Conservation (phyloP, 192 early-diverging fungal genomes). For the Cladochytrium replicatum region DNA sequence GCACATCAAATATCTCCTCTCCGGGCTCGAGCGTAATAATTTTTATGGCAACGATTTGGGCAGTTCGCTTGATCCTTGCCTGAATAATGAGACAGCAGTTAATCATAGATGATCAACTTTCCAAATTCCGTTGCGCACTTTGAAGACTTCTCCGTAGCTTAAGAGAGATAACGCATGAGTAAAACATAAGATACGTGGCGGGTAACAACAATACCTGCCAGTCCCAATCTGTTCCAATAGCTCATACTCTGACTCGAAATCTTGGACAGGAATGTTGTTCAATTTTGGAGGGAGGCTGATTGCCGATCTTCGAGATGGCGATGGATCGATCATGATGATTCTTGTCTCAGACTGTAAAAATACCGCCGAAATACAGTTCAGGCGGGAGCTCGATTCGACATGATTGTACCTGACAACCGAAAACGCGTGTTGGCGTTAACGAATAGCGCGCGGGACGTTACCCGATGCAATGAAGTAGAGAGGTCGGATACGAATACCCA, state of each 20-base stretch:
- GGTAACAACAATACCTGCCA: slow-evolving; percentile 25
- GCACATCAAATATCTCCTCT: slow-evolving; percentile 48
- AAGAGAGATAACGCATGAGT: not conserved
- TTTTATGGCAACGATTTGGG: slow-evolving; percentile 38
- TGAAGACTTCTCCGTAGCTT: slow-evolving; percentile 50
- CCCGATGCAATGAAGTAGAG: too few relatives aligned
- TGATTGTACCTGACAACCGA: too few relatives aligned
- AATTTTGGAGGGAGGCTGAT: too few relatives aligned
- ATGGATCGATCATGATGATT: too few relatives aligned
- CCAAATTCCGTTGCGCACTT: slow-evolving; percentile 18
- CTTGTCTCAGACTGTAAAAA: too few relatives aligned
- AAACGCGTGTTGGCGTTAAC: too few relatives aligned
- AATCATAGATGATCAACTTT: not conserved
- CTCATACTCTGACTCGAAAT: slow-evolving; percentile 40
- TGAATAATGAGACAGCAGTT: slow-evolving; percentile 3
- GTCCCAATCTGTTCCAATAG: slow-evolving; percentile 45
- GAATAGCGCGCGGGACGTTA: too few relatives aligned
- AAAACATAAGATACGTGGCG: not conserved
- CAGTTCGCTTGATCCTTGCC: slow-evolving; percentile 28
- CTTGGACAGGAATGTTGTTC: too few relatives aligned
- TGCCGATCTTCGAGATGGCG: too few relatives aligned
- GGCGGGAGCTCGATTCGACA: too few relatives aligned
- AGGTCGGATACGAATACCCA: too few relatives aligned
- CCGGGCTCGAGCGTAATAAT: slow-evolving; percentile 46
- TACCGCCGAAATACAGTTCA: too few relatives aligned